These are phyloP conservation scores for Pseudisothecium myosuroides DNA, from an alignment of 225 moss, liverwort and hornwort species.

Conservation along the genomic window DNA sequence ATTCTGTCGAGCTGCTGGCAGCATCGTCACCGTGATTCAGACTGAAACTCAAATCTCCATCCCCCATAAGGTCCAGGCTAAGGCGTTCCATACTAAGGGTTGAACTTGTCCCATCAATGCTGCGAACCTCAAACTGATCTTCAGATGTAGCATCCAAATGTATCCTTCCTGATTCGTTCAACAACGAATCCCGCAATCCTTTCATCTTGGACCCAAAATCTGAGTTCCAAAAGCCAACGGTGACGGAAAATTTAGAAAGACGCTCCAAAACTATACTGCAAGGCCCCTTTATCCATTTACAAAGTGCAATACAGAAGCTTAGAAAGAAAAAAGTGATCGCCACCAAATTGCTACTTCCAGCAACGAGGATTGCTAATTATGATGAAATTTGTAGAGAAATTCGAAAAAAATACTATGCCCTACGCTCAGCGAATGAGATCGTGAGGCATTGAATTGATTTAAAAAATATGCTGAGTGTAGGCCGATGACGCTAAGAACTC, in stretches of 20 bases:
- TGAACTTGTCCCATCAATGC: constrained; percentile 78
- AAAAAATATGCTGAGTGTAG: not conserved
- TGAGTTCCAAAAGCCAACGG: not conserved
- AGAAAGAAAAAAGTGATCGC: not conserved
- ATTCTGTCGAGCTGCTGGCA: constrained; percentile 71
- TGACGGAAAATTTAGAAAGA: not conserved
- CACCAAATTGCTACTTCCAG: not conserved
- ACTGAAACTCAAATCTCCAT: constrained; percentile 71
- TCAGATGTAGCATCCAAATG: constrained; percentile 30
- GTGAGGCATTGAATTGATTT: not conserved
- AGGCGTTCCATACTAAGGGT: constrained; percentile 76
- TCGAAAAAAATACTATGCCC: too few relatives aligned
- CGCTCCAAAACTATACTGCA: not conserved
- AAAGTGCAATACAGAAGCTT: not conserved
- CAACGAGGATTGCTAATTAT: not conserved
- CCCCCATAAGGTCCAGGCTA: constrained; percentile 74
- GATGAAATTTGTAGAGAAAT: not conserved
- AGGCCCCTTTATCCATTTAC: not conserved
- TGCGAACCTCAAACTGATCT: constrained; percentile 75
- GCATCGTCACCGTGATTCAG: constrained; percentile 64
- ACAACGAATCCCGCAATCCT: constrained; percentile 22
- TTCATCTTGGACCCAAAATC: constrained; percentile 41
- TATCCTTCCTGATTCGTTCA: constrained; percentile 34
- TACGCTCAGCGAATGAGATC: not conserved
- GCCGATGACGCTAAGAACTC: not conserved